Evolutionary conservation across 306 rosid genomes (phyloP).

Genomic region (Cicer pinnatifidum): DNA sequence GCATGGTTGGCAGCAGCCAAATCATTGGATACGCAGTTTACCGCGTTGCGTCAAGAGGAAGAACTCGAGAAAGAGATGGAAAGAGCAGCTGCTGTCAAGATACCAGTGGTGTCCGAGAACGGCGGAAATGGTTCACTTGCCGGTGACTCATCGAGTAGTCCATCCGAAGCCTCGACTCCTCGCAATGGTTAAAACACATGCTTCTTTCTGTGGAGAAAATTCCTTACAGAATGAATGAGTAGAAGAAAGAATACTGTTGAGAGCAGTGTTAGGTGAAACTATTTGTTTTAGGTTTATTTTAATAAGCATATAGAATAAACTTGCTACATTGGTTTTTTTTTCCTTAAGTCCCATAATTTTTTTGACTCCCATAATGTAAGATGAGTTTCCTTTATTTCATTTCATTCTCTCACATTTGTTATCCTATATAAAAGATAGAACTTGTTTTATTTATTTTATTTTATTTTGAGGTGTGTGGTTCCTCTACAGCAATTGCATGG

Average conservation of each 20-base stretch:
- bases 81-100: constrained; percentile 78
- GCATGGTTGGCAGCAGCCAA: constrained; percentile 90
- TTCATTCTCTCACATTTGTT: constrained; percentile 43
- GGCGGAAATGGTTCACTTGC: constrained; percentile 63
- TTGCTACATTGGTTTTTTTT: constrained; percentile 43
- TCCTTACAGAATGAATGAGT: constrained; percentile 43
- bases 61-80: constrained; percentile 97
- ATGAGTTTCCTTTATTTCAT: constrained; percentile 37
- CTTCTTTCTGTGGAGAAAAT: constrained; percentile 43
- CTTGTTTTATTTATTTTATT: neutral
- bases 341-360: constrained; percentile 40
- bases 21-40: constrained; percentile 87
- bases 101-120: constrained; percentile 71
- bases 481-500: no score
- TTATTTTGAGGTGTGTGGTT: neutral
- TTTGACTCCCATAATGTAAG: constrained; percentile 43
- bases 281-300: constrained; percentile 52
- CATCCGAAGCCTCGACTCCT: constrained; percentile 65
- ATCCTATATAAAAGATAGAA: constrained; percentile 21
- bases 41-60: constrained; percentile 79
- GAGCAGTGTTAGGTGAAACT: constrained; percentile 50
- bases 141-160: constrained; percentile 62
- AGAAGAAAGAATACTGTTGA: constrained; percentile 45
- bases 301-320: constrained; percentile 50
- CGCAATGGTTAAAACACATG: constrained; percentile 45